A percentile compares a stretch with the other conserved stretches of the same genome.
Conservation (phyloP, 192 early-diverging fungal species). For the Helicostylum pulchrum region DNA sequence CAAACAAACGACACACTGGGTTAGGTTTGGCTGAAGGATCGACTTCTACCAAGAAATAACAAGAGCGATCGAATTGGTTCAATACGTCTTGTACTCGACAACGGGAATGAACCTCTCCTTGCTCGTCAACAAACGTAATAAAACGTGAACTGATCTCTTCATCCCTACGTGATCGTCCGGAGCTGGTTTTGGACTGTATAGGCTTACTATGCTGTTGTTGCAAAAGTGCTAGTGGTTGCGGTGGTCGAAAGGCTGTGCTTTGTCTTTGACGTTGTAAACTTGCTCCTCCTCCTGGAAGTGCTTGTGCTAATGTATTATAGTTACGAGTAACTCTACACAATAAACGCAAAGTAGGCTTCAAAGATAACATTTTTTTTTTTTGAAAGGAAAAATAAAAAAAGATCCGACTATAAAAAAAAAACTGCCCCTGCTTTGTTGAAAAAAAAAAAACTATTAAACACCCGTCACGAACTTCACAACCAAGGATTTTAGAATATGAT, state of each 20-base stretch:
- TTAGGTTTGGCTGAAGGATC: slow-evolving; percentile 27
- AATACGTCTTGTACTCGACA: slow-evolving; percentile 29
- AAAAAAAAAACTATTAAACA: no score
- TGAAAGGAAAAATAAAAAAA: no score
- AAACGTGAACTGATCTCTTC: slow-evolving; percentile 49
- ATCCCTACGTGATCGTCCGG: slow-evolving; percentile 40
- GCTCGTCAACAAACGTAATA: slow-evolving; percentile 42
- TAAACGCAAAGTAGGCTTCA: no score
- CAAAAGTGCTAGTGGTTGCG: neutral
- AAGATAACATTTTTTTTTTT: no score
- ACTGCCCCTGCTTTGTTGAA: no score
- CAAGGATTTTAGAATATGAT: no score
- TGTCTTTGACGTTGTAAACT: slow-evolving; percentile 6
- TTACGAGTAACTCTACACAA: neutral
- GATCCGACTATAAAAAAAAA: no score
- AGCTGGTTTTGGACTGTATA: neutral
- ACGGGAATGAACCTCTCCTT: slow-evolving; percentile 39
- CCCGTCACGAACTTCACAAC: no score
- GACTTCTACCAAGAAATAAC: slow-evolving; percentile 49
- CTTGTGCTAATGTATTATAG: slow-evolving; percentile 6
- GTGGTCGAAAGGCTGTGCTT: neutral
- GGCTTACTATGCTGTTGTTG: neutral
- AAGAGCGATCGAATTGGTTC: slow-evolving; percentile 37
- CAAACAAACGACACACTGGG: slow-evolving; percentile 51
- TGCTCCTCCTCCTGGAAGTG: neutral